Base-by-base conservation (phyloP, 2,329 filamentous ascomycete genomes). In the Colletotrichum sp. region DNA sequence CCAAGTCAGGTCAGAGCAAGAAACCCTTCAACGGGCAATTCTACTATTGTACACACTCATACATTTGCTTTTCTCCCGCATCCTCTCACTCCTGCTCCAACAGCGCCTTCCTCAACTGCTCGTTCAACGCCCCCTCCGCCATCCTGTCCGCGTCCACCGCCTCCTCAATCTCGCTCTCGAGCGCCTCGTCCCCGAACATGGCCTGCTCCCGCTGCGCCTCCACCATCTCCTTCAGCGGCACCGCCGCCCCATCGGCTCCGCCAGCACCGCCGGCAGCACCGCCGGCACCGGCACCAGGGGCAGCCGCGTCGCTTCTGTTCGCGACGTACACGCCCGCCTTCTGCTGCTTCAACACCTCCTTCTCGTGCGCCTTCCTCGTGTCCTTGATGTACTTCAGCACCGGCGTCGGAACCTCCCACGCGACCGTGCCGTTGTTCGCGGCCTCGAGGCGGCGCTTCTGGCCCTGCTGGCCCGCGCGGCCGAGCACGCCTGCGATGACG, bases 401-500 rank as follows among this genome's bases (percentile, higher is more conserved):
- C 48, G 90, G 87, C 2, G 81, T 74, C 2, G 87, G 85, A 27
- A 87, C 92, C 34, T 83, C 36, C 92, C 92, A 98, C 5, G 92
- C 89, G n/a, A 94, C 88, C 7, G 86, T 81, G 30, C 95, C 95
- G 22, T 85, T 81, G 67, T 87, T 81, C 3, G 95, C 95, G 60
- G 90, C 90, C 55, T 88, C 87, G 59, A 94, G 85, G 71, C 96
- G 91, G 76, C 91, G 90, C 80, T 88, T 85, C 82, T 96, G 93
- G 48, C 97, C 97, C 68, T 91, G 88, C 86, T 98, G 88, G 12
- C 95, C 97, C 1, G 97, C 97, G 68, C 94, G 91, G 55, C 96
- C 96, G 48, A 99, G 89, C 2, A 97, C 93, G 69, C 96, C 96
- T 6, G 93, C 94, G 79, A 99, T 95, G 76, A 98, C 90, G 79